A percentile compares a stretch with the other conserved stretches of the same genome.
These are phyloP conservation scores for Trichoderma atroviride DNA, from an alignment of 2,329 filamentous ascomycete species.

Conservation along the genomic window DNA sequence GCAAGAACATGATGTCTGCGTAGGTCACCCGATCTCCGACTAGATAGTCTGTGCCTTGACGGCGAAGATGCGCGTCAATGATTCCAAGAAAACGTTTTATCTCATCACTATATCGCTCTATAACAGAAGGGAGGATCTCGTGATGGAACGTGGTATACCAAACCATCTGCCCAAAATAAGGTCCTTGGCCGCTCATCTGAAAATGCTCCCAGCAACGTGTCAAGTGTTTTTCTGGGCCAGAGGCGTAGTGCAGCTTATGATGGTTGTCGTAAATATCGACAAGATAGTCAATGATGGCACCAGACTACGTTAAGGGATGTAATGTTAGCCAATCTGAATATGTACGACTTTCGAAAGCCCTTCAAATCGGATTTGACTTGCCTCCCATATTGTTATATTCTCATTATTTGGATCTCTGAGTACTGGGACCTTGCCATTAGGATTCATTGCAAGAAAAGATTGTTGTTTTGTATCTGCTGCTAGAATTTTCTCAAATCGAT, in stretches of 20 bases:
- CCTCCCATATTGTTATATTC: background rate
- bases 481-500: background rate
- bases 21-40: background rate
- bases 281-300: background rate
- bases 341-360: background rate
- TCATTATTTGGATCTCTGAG: background rate
- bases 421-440: background rate
- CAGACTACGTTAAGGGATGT: background rate
- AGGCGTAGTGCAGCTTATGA: background rate
- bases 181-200: slow-evolving; percentile 1
- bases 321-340: background rate
- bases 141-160: slow-evolving; percentile 1
- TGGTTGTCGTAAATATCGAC: background rate
- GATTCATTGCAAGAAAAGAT: background rate
- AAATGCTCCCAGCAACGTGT: slow-evolving; percentile 2
- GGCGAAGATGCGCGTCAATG: background rate
- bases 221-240: background rate
- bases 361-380: background rate
- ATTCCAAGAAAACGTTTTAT: background rate
- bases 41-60: background rate
- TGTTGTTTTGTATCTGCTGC: background rate
- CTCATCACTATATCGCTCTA: background rate
- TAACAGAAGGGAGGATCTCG: background rate
- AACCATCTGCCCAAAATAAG: slow-evolving; percentile 1
- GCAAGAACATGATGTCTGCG: too few species aligned